Conservation (phyloP, 371 early-diverging fungal species). For the Actinomortierella wolfii region DNA sequence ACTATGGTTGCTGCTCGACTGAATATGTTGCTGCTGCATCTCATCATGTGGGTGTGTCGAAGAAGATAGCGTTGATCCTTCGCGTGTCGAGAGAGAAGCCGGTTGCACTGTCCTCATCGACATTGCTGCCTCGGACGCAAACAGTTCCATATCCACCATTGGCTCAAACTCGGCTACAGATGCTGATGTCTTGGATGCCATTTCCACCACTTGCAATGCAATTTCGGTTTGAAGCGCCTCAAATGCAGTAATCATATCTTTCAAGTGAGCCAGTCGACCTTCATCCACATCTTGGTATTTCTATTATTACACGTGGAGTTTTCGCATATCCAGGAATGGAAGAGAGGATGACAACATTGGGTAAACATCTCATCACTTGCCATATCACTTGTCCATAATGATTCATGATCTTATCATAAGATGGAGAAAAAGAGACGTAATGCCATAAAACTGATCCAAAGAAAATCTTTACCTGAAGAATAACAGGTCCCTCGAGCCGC, state of each 20-base stretch:
- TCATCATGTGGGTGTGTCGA: too few species aligned
- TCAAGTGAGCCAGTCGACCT: slow-evolving; percentile 47
- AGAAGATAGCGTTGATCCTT: too few species aligned
- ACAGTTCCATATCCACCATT: slow-evolving; percentile 33
- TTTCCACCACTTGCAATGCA: slow-evolving; percentile 49
- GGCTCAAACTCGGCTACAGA: slow-evolving; percentile 33
- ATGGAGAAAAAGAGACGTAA: too few species aligned
- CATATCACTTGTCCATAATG: too few species aligned
- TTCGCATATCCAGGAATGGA: too few species aligned
- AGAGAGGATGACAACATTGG: too few species aligned
- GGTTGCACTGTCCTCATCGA: slow-evolving; percentile 9
- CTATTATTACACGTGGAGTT: slow-evolving; percentile 14
- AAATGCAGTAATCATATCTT: slow-evolving; percentile 47
- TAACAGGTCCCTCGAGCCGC: slow-evolving; percentile 49
- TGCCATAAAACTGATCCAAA: too few species aligned
- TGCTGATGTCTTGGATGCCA: slow-evolving; percentile 21
- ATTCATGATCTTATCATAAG: too few species aligned
- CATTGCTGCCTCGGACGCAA: slow-evolving; percentile 21
- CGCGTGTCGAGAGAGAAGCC: too few species aligned
- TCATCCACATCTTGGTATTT: slow-evolving; percentile 57
- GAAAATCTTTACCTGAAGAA: slow-evolving; percentile 51
- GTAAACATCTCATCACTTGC: too few species aligned
- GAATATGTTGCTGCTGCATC: too few species aligned
- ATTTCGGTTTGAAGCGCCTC: slow-evolving; percentile 56
- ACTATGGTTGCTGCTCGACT: too few species aligned